Evolutionary conservation across 164 flowering plant genomes (phyloP), one percentile per base, ranked within the genome.

Genomic region (Aristolochia fimbriata): DNA sequence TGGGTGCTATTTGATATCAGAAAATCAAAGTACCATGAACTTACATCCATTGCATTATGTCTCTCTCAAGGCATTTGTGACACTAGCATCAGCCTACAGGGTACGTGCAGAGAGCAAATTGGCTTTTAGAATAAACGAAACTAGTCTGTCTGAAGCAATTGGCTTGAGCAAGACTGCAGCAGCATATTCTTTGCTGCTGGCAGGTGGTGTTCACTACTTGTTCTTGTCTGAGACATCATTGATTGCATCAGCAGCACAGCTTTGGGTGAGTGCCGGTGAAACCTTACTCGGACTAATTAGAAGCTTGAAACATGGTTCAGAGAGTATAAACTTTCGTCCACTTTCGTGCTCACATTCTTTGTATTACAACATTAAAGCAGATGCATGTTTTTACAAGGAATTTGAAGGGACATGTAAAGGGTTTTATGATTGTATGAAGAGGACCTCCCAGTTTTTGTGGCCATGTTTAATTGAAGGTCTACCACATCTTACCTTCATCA

Each of bases 131-230:
- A 58, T 69, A 33, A 70, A 57, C 58, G 48, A 5, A 11, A 58
- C 65, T 8, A 57, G 17, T 50, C 63, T 51, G 6, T 33, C 47
- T 16, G 63, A 77, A 50, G 78, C 76, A 49, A 74, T 77, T 31
- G 62, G 69, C 51, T 60, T 81, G 73, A 63, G 64, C 60, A 73
- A 73, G 63, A 69, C 62, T 52, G 73, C 78, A 62, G 72, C 80
- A 23, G 87, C 87, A 19, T 88, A 83, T 60, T 78, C 85, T 6
- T 65, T 86, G 61, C 60, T 86, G 68, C 88, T 84, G 59, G 91
- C 93, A 21, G 80, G 81, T 49, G 82, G 70, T 15, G 62, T 76
- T 25, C 74, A 86, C 63, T 76, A 79, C 72, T 75, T 86, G 30
- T 80, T 78, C 59, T 58, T 49, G 23, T 70, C 56, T 53, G 93